These are phyloP conservation scores for Phytophthora citricola DNA, from an alignment of 352 stramenopile species.

Conservation along the genomic window DNA sequence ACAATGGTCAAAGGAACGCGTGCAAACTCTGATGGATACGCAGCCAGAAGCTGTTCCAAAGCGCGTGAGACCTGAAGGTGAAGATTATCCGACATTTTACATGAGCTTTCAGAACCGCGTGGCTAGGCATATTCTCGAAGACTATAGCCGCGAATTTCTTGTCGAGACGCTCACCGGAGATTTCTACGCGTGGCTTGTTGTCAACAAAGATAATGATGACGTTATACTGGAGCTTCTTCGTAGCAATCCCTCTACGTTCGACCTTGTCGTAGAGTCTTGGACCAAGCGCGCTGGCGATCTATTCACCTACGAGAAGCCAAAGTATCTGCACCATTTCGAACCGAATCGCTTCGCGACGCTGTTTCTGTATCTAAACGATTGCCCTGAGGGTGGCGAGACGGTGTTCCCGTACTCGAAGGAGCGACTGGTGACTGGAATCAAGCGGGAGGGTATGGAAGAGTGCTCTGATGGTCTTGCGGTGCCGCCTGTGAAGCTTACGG, in stretches of 20 bases:
- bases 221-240: constrained; percentile 58
- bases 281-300: constrained; percentile 50
- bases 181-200: constrained; percentile 58
- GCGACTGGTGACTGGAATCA: constrained; percentile 60
- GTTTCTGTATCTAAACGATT: constrained; percentile 96
- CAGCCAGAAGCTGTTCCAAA: constrained; percentile 41
- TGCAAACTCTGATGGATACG: constrained; percentile 57
- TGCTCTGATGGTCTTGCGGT: constrained; percentile 73
- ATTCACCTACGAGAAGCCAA: constrained; percentile 59
- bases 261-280: constrained; percentile 54
- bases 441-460: constrained; percentile 68
- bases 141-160: constrained; percentile 54
- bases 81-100: constrained; percentile 65
- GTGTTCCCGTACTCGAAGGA: constrained; percentile 91
- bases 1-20: constrained; percentile 69
- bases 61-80: constrained; percentile 43
- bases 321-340: constrained; percentile 64
- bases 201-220: constrained; percentile 57
- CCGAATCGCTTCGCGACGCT: constrained; percentile 95
- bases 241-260: constrained; percentile 44
- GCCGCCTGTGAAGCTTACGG: constrained; percentile 67
- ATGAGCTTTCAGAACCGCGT: constrained; percentile 66
- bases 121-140: constrained; percentile 52
- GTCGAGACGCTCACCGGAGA: constrained; percentile 39
- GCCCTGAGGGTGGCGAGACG: constrained; percentile 93